Conservation (phyloP, 148 eudicot species). For the Rhododendron mucronatum region DNA sequence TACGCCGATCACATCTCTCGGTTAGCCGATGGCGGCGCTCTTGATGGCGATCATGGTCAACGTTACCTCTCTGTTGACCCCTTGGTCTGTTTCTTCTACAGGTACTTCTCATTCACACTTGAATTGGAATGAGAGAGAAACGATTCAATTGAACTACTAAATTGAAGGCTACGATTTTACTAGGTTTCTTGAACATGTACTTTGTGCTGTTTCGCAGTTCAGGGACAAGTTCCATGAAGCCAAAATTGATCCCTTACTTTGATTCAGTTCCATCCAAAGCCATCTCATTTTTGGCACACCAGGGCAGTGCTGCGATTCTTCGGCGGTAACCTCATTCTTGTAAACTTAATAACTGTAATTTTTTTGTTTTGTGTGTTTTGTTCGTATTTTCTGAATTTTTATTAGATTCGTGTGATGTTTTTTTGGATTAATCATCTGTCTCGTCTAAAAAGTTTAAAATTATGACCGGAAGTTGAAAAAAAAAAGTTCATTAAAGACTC, state of each 20-base stretch:
- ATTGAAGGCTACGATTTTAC: not conserved
- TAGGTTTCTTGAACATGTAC: not conserved
- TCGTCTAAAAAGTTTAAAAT: too few species aligned
- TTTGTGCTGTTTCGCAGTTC: conserved; percentile 20
- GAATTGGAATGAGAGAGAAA: not conserved
- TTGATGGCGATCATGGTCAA: conserved; percentile 6
- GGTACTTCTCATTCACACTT: conserved; percentile 11
- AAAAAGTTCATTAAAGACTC: too few species aligned
- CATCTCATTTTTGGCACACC: conserved; percentile 14
- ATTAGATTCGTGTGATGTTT: too few species aligned
- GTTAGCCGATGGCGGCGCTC: conserved; percentile 22
- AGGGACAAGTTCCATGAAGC: conserved; percentile 41
- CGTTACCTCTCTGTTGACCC: conserved; percentile 8
- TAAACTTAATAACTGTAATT: too few species aligned
- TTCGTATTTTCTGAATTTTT: too few species aligned
- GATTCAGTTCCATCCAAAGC: conserved; percentile 29
- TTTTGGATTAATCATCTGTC: too few species aligned
- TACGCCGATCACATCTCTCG: conserved; percentile 27
- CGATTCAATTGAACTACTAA: not conserved
- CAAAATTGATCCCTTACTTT: conserved; percentile 36
- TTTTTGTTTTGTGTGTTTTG: too few species aligned
- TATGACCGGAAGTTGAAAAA: too few species aligned
- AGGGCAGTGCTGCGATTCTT: conserved; percentile 20
- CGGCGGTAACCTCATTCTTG: conserved; percentile 12
- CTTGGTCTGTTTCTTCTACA: conserved; percentile 37